Evolutionary conservation across 1,284 basidiomycete genomes (phyloP), one percentile per base, ranked within the genome.

Genomic region (Leccinum cinnamomeum): DNA sequence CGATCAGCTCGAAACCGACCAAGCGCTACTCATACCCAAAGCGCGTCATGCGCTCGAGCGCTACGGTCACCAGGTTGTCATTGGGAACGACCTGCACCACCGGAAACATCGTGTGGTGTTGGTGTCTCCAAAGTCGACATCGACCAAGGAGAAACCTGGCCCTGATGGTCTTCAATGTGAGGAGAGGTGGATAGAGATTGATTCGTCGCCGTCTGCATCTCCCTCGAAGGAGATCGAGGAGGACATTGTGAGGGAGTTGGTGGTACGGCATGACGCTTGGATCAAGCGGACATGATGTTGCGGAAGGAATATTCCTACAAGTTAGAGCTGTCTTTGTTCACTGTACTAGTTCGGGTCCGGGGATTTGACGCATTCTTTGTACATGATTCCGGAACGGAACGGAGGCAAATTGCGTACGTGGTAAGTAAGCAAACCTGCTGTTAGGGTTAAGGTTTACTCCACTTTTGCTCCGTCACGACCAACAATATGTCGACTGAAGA

Each of bases 31-130:
- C 18, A 84, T 98, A 58, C 96, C 97, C 28, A 99, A 99, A 80
- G 91, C 97, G 0, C 84, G 88, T 28, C 86, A 83, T 3, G 94
- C 97, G 3, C 84, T 99, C 30, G 89, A 94, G 65, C 86, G 95
- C 23, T 99, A 99, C 74, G 95, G 96, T 0, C 97, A 99, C 75
- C 96, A 98, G 75, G 88, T 98, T 28, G 97, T 99, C 56, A 95
- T 99, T 68, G 97, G 94, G 28, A 99, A 99, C 76, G 91, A 97
- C 64, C 85, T 99, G 12, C 86, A 96, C 70, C 82, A 86, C 55
- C 86, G 97, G 59, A 99, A 99, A 77, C 85, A 85, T 68, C 91
- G 96, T 74, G 96, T 99, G 60, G 91, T 97, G 3, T 92, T 99
- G 71, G 91, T 99, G 35, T 83, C 81, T 5, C 81, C 71, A 7